These are phyloP conservation scores for Leucosporidium creatinivorum DNA, from an alignment of 768 basidiomycete species.

Conservation along the genomic window DNA sequence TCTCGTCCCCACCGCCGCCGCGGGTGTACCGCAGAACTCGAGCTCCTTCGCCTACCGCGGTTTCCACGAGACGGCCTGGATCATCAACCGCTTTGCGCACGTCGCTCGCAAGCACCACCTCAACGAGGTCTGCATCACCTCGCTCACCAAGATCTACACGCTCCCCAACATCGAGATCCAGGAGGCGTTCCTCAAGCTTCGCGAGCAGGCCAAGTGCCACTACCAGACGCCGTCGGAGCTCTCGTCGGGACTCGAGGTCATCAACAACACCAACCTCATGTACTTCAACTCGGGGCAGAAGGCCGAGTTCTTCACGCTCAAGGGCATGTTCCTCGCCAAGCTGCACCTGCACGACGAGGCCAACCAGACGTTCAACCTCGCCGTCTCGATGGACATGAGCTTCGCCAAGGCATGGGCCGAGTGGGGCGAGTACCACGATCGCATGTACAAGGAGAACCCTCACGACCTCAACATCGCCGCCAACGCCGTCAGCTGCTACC, in stretches of 20 bases:
- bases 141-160: constrained; percentile 94
- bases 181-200: constrained; percentile 95
- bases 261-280: constrained; percentile 98
- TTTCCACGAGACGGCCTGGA: constrained; percentile 99
- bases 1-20: constrained; percentile 56
- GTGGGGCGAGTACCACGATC: constrained; percentile 92
- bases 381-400: constrained; percentile 88
- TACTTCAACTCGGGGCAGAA: constrained; percentile 93
- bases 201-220: constrained; percentile 96
- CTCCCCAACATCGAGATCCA: constrained; percentile 99
- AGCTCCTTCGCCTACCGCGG: constrained; percentile 83
- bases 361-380: constrained; percentile 82
- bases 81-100: constrained; percentile 98
- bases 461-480: constrained; percentile 57
- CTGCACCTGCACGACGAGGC: constrained; percentile 74
- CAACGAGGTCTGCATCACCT: constrained; percentile 88
- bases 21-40: constrained; percentile 42
- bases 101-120: constrained; percentile 95
- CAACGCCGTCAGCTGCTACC: constrained; percentile 91
- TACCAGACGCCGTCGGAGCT: constrained; percentile 92
- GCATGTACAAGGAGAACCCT: constrained; percentile 80
- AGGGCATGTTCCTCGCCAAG: constrained; percentile 95
- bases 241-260: constrained; percentile 89
- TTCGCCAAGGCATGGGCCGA: constrained; percentile 98
- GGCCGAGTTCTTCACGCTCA: constrained; percentile 95